These are phyloP conservation scores for Colletotrichum incanum DNA, from an alignment of 2,329 filamentous ascomycete genomes.

Conservation along the genomic window DNA sequence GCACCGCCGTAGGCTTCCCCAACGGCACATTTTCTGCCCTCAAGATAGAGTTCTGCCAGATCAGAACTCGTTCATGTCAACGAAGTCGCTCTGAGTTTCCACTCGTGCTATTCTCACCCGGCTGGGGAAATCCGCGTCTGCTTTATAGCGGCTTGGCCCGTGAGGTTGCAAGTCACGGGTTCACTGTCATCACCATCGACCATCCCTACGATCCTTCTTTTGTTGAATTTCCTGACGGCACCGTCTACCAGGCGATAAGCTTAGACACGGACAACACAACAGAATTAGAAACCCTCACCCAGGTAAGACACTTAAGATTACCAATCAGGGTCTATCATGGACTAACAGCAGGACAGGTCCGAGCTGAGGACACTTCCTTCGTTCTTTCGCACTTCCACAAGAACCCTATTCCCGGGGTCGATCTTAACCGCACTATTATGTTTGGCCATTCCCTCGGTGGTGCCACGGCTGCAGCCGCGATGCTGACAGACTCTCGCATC, in stretches of 20 bases:
- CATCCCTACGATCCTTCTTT: slow-evolving; percentile 63
- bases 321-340: slow-evolving; percentile 8
- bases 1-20: slow-evolving; percentile 49
- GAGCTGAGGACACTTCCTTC: slow-evolving; percentile 56
- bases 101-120: slow-evolving; percentile 62
- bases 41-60: slow-evolving; percentile 48
- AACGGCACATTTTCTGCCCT: slow-evolving; percentile 50
- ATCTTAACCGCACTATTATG: slow-evolving; percentile 51
- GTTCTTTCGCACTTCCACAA: slow-evolving; percentile 54
- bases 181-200: slow-evolving; percentile 63
- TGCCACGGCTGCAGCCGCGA: slow-evolving; percentile 53
- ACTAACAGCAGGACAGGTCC: slow-evolving; percentile 46
- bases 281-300: slow-evolving; percentile 43
- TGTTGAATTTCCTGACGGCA: slow-evolving; percentile 64
- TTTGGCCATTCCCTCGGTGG: slow-evolving; percentile 60
- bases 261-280: slow-evolving; percentile 46
- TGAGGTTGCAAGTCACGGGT: slow-evolving; percentile 63
- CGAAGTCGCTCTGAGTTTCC: slow-evolving; percentile 34
- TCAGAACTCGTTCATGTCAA: slow-evolving; percentile 20
- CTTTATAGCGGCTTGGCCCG: slow-evolving; percentile 61
- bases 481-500: slow-evolving; percentile 52
- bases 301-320: slow-evolving; percentile 31
- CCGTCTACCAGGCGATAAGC: slow-evolving; percentile 41
- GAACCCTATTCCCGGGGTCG: slow-evolving; percentile 46
- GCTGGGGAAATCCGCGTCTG: slow-evolving; percentile 59